A percentile compares a stretch with the other conserved stretches of the same genome.
Conservation (phyloP, 257 asterid species). For the Pogostemon cablin region DNA sequence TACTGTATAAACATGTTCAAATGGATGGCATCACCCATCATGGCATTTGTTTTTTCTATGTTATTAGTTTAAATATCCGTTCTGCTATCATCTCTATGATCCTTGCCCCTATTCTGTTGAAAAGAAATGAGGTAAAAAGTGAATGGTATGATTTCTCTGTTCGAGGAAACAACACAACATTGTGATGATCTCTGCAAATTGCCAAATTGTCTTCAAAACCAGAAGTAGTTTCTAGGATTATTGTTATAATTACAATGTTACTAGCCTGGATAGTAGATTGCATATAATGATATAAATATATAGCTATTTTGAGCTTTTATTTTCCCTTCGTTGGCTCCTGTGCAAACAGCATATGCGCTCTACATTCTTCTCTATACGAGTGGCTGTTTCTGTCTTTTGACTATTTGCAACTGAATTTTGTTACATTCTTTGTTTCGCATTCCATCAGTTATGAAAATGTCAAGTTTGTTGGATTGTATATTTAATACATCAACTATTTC, state of each 20-base stretch:
- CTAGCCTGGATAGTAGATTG: background rate
- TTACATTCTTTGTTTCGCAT: constrained; percentile 14
- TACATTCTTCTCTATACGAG: background rate
- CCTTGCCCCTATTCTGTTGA: no score
- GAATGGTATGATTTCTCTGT: no score
- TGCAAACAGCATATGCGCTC: background rate
- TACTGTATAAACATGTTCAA: no score
- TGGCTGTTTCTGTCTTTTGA: constrained; percentile 12
- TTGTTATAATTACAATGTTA: background rate
- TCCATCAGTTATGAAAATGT: constrained; percentile 14
- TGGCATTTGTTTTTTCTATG: no score
- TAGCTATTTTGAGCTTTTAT: background rate
- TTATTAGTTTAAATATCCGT: no score
- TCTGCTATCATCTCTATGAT: no score
- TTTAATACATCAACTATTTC: background rate
- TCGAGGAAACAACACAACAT: no score
- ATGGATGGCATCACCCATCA: no score
- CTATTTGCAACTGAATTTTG: constrained; percentile 1
- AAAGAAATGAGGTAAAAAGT: no score
- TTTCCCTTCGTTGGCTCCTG: background rate
- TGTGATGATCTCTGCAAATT: no score
- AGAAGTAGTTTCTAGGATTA: background rate
- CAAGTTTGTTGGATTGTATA: background rate
- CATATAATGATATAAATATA: no score
- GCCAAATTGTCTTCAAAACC: no score